These are phyloP conservation scores for Effrenium voratum DNA, from an alignment of 73 alveolate species.

Conservation along the genomic window DNA sequence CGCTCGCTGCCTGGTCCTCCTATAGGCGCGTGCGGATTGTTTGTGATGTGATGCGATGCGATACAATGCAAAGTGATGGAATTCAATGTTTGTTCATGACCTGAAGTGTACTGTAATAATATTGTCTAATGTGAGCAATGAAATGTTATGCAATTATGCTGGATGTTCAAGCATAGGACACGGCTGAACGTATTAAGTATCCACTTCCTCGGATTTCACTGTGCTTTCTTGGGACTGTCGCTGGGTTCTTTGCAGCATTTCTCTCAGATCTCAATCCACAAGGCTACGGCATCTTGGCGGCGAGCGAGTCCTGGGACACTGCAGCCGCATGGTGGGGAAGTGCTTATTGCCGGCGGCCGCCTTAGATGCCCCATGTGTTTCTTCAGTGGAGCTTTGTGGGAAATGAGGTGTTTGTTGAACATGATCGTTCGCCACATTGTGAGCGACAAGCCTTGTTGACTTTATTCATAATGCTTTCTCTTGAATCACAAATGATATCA, in stretches of 20 bases:
- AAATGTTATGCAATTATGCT: not conserved
- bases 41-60: too few relatives aligned
- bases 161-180: conserved; percentile 2
- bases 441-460: not conserved
- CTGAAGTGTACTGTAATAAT: not conserved
- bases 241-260: not conserved
- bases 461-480: too few relatives aligned
- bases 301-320: too few relatives aligned
- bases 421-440: conserved; percentile 8
- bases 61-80: too few relatives aligned
- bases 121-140: not conserved
- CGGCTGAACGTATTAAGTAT: not conserved
- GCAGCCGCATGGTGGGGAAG: too few relatives aligned
- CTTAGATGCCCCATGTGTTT: not conserved
- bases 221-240: not conserved
- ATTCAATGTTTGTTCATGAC: too few relatives aligned
- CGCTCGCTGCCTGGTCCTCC: conserved; percentile 49
- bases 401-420: not conserved
- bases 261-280: too few relatives aligned
- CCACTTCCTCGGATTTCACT: not conserved
- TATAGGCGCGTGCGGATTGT: too few relatives aligned
- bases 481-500: too few relatives aligned
- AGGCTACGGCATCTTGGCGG: too few relatives aligned
- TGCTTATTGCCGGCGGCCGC: not conserved
- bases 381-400: not conserved